A percentile compares a stretch with the other conserved stretches of the same genome.
These are phyloP conservation scores for Fusarium foetens DNA, from an alignment of 2,329 filamentous ascomycete species.

Conservation along the genomic window DNA sequence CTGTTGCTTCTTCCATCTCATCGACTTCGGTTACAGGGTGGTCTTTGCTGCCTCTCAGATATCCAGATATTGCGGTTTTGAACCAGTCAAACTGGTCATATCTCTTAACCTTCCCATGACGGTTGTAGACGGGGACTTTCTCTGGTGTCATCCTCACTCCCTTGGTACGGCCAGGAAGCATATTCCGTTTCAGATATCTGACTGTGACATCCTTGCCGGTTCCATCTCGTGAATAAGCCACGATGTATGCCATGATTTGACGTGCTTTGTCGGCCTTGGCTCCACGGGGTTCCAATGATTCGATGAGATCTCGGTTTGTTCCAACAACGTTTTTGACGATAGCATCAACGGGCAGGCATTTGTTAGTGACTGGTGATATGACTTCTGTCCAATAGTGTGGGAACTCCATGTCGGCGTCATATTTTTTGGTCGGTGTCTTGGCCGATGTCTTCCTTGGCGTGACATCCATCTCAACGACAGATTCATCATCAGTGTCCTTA, in stretches of 20 bases:
- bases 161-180: constrained; percentile 90
- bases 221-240: constrained; percentile 84
- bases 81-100: constrained; percentile 92
- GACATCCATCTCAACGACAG: constrained; percentile 65
- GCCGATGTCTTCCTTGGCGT: constrained; percentile 53
- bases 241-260: constrained; percentile 89
- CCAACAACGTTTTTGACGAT: constrained; percentile 75
- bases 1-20: constrained; percentile 79
- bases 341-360: constrained; percentile 81
- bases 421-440: constrained; percentile 59
- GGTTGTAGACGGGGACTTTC: constrained; percentile 83
- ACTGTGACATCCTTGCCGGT: constrained; percentile 96
- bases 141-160: constrained; percentile 81
- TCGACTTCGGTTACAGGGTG: constrained; percentile 75
- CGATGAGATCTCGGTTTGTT: constrained; percentile 75
- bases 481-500: constrained; percentile 66
- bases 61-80: constrained; percentile 79
- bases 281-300: constrained; percentile 84
- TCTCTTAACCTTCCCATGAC: constrained; percentile 78
- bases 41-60: constrained; percentile 62
- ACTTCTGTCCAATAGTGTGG: constrained; percentile 96
- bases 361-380: constrained; percentile 82
- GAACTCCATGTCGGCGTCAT: constrained; percentile 81
- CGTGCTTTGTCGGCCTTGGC: constrained; percentile 84
- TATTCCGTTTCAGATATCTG: constrained; percentile 83